Conservation (phyloP, 2,329 filamentous ascomycete species). For the Tolypocladium sp. region DNA sequence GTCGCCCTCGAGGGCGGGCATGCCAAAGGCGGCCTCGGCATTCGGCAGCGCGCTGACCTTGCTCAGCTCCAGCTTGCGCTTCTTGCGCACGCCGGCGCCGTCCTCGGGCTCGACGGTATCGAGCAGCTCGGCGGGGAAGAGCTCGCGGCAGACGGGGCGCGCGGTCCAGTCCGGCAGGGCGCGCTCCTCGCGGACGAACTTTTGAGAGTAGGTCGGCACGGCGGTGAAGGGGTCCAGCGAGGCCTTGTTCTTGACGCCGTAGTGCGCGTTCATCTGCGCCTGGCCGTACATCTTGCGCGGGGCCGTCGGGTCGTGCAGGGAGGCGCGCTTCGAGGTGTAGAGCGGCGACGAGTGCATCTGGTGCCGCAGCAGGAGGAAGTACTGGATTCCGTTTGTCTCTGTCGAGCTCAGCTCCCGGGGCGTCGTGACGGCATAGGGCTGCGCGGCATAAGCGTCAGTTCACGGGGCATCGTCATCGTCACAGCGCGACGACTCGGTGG, state of each 20-base stretch:
- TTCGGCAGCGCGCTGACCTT: slow-evolving; percentile 37
- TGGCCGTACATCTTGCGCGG: slow-evolving; percentile 41
- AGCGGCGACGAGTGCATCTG: slow-evolving; percentile 45
- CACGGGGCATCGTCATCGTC: not conserved
- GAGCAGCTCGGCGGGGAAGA: slow-evolving; percentile 49
- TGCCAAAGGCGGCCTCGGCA: slow-evolving; percentile 41
- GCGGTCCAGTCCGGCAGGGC: slow-evolving; percentile 44
- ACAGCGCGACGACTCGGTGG: not conserved
- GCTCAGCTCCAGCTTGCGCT: slow-evolving; percentile 36
- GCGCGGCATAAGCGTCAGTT: not conserved
- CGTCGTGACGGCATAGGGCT: slow-evolving; percentile 42
- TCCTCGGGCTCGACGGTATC: slow-evolving; percentile 39
- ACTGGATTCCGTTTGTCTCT: slow-evolving; percentile 39
- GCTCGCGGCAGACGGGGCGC: slow-evolving; percentile 39
- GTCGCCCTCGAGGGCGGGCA: slow-evolving; percentile 17
- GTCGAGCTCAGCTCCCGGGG: slow-evolving; percentile 31
- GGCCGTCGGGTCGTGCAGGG: slow-evolving; percentile 27
- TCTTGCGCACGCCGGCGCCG: slow-evolving; percentile 26
- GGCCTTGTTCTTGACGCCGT: slow-evolving; percentile 44
- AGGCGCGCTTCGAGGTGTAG: slow-evolving; percentile 45
- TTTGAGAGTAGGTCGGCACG: slow-evolving; percentile 48
- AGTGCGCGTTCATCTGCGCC: slow-evolving; percentile 48
- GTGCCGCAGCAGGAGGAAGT: slow-evolving; percentile 46
- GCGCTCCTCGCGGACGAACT: slow-evolving; percentile 41
- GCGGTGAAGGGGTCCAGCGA: slow-evolving; percentile 49